Percentiles rank a stretch among this genome's conserved stretches.
phyloP scores from a whole-genome alignment of 2,329 filamentous ascomycete species.

The Davidsoniella virescens region DNA sequence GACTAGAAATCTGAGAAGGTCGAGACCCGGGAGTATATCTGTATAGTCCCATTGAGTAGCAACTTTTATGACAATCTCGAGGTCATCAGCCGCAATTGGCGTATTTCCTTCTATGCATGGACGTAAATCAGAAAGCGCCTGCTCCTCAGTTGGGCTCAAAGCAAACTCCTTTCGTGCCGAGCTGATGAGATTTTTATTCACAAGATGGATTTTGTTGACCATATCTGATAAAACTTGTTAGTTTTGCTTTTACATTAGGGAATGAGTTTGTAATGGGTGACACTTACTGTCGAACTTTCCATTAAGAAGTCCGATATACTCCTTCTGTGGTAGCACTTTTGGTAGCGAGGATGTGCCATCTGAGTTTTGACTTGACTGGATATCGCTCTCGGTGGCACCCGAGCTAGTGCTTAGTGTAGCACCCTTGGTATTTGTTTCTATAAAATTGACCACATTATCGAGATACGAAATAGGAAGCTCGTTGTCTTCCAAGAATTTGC shows the following conservation, averaged over 20 bases:
- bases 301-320: conserved; percentile 52
- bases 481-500: conserved; percentile 79
- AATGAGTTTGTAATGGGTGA: not conserved
- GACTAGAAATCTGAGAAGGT: conserved; percentile 71
- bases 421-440: conserved; percentile 75
- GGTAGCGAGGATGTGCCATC: conserved; percentile 44
- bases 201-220: conserved; percentile 56
- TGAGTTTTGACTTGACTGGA: conserved; percentile 55
- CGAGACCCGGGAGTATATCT: conserved; percentile 68
- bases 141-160: conserved; percentile 55
- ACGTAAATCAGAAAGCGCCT: conserved; percentile 43
- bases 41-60: conserved; percentile 65
- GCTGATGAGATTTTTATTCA: conserved; percentile 58
- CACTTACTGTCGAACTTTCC: conserved; percentile 47
- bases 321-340: conserved; percentile 55
- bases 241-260: not conserved
- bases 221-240: conserved; percentile 36
- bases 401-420: conserved; percentile 52
- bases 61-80: conserved; percentile 54
- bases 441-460: conserved; percentile 86
- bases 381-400: conserved; percentile 35
- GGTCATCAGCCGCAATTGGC: conserved; percentile 31
- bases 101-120: conserved; percentile 44
- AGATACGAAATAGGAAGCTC: conserved; percentile 76
- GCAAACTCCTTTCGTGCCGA: conserved; percentile 57